Base-by-base conservation (phyloP, 305 asterid genomes). In the Andrographis paniculata region DNA sequence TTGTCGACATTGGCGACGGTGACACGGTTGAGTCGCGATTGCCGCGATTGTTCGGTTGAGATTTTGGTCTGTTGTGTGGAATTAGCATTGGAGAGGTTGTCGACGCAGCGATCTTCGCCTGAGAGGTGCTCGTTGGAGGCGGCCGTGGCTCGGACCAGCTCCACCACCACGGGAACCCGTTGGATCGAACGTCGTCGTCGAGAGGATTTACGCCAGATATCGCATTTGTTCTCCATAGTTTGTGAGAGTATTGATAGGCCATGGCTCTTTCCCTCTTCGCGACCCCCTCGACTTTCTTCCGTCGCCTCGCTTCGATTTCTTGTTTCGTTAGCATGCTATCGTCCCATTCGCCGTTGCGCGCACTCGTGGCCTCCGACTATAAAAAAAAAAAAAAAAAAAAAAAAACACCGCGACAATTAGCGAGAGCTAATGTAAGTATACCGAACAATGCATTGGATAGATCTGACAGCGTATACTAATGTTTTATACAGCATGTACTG, bases 91-190 rank as follows among this genome's bases (percentile, higher is more conserved):
- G 65, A 48, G 91, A 80, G 16, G 94, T 79, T 19, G 87, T 79
- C 41, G 31, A 43, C 0, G 56, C 40, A 53, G 50, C 30, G 59
- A 52, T 60, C 60, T 63, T 82, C 3, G 47, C 27, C 22, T n/a
- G n/a, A n/a, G 82, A 53, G 45, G 53, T 52, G 38, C 54, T 57
- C 17, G 53, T 48, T 19, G 62, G 57, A 44, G 84, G 84, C 27
- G 68, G 68, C 46, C 78, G 92, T 6, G 78, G 80, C 53, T 87
- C 96, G 59, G 87, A 60, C 99, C 96, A 87, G 68, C 77, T 91
- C 99, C 96, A 80, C 96, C 95, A 91, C 93, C 94, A 80, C 1
- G 99, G 95, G 44, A 72, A 77, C 17, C 94, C 80, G n/a, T 70
- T 74, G 12, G 84, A 52, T 49, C 71, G 78, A 38, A 68, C 9